A percentile compares a stretch with the other conserved stretches of the same genome.
Evolutionary conservation across 164 flowering plant species (phyloP).

Genomic region (Chimonanthus salicifolius): DNA sequence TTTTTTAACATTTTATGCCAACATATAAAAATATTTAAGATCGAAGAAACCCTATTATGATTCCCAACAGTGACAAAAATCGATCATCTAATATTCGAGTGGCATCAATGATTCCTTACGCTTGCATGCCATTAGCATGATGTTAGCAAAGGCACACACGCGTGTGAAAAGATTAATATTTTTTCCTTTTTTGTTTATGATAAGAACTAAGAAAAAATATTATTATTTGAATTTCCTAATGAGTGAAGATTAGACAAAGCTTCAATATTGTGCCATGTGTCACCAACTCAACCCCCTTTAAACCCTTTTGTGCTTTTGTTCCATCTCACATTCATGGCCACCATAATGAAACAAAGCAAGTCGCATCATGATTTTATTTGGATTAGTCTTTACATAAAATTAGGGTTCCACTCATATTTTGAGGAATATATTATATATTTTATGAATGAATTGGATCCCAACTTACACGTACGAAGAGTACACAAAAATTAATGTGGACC

Average conservation of each 20-base stretch:
- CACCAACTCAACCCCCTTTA: background rate
- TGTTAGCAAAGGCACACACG: background rate
- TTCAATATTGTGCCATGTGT: background rate
- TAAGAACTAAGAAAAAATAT: background rate
- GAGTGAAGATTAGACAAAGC: background rate
- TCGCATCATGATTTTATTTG: background rate
- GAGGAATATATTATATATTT: background rate
- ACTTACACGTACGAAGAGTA: too few species aligned
- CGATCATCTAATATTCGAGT: background rate
- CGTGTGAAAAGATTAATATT: background rate
- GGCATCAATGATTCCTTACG: constrained; percentile 1
- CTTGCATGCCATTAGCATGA: constrained; percentile 7
- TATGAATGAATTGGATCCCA: background rate
- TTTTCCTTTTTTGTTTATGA: background rate
- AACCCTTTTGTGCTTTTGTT: background rate
- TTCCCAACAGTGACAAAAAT: too few species aligned
- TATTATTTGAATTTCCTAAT: background rate
- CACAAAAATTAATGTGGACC: too few species aligned
- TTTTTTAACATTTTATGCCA: background rate
- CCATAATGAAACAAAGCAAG: constrained; percentile 1
- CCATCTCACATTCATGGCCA: background rate
- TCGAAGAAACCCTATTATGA: background rate
- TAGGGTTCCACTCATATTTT: background rate
- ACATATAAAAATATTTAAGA: background rate
- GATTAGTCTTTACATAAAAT: background rate